phyloP scores from a whole-genome alignment of 257 asterid genomes.

The Echium plantagineum region DNA sequence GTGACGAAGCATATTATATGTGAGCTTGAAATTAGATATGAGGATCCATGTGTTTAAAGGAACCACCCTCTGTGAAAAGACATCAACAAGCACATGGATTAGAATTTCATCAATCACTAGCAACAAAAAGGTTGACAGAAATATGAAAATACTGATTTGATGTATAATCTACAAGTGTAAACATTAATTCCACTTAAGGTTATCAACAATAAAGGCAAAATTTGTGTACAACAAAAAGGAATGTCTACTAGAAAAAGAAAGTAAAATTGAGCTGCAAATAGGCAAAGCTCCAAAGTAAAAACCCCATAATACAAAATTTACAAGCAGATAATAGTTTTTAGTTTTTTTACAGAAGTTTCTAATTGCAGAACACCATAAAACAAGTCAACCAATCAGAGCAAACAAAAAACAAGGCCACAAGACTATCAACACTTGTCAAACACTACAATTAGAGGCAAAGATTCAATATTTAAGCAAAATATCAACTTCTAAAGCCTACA shows the following conservation, averaged over 20 bases:
- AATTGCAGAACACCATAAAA: neutral
- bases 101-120: neutral
- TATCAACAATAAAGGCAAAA: conserved; percentile 8
- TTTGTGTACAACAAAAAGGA: neutral
- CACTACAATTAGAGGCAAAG: neutral
- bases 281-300: neutral
- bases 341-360: neutral
- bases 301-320: neutral
- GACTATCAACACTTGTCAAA: no score
- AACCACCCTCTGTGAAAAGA: conserved; percentile 28
- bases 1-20: conserved; percentile 37
- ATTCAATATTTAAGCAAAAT: conserved; percentile 2
- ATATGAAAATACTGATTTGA: neutral
- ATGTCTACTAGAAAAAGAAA: conserved; percentile 8
- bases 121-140: neutral
- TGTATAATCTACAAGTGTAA: neutral
- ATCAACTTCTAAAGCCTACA: neutral
- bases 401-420: neutral
- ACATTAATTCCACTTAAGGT: conserved; percentile 1
- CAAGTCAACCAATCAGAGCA: conserved; percentile 1
- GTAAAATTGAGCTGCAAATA: conserved; percentile 1
- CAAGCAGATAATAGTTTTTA: neutral
- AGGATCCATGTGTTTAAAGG: conserved; percentile 41
- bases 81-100: neutral
- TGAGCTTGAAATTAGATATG: conserved; percentile 35